Evolutionary conservation across 306 rosid genomes (phyloP), one percentile per base, ranked within the genome.

Genomic region (Dalbergia cultrata): DNA sequence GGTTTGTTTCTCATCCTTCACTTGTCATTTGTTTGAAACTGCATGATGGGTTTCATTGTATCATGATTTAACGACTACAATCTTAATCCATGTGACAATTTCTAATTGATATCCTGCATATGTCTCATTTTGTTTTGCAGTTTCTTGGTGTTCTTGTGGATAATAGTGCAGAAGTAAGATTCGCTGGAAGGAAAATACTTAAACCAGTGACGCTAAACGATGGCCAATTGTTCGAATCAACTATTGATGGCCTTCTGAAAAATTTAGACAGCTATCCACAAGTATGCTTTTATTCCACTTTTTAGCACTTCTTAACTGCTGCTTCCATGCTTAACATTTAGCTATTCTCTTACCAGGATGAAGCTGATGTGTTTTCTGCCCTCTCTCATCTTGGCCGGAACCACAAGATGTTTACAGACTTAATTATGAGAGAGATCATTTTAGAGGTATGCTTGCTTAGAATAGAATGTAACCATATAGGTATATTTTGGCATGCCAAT

Each of bases 381-480:
- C 54, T 91, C 76, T 91, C 90, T 87, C 93, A 88, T 87, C 84
- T 93, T 61, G 97, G 95, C 61, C 88, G 81, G 63, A 91, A 88
- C 83, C 97, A 93, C 90, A 88, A 86, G 67, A 89, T 85, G 72
- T 89, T 91, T 86, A 89, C 83, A 31, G 74, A 52, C 58, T 67
- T 79, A 80, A 78, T 88, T 52, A 53, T 87, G 70, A 79, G 84
- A 83, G 90, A 86, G 37, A 76, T 80, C 49, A 85, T 47, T 72
- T 84, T 74, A 57, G 90, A 90, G 98, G 98, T 92, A 77, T 12
- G 89, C 64, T 80, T 67, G 52, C 82, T 85, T 4, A 17, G 76
- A 67, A 53, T 85, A 66, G 78, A 21, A 45, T 67, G 31, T 45
- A 67, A 74, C 52, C 76, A 63, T 67, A 18, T 56, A 13, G 49